Base-by-base conservation (phyloP, 805 yeast species). In the Saturnispora saitoi region DNA sequence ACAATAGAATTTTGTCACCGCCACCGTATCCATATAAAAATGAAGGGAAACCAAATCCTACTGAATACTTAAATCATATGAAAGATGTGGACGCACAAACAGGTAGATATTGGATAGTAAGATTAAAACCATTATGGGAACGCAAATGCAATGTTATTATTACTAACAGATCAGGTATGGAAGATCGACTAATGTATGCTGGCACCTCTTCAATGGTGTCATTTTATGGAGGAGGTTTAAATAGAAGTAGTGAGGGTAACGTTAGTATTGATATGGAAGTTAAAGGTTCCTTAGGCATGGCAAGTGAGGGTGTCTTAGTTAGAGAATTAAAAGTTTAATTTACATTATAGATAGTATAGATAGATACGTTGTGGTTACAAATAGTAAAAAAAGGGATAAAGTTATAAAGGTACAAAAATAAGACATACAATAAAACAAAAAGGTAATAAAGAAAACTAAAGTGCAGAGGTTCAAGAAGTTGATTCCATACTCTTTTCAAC, bases 151-250 rank as follows among this genome's bases (percentile, higher is more conserved):
- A 64, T 57, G 72, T 83, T 11, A 75, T 83, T 0, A 59, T 80
- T 5, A 78, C 88, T 56, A 88, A 89, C 60, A 69, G 97, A 53
- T 68, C 77, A 9, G 97, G 97, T 0, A 67, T 82, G n/a, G 96
- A 89, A 60, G 80, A 71, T 43, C 76, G 73, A 37, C 74, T 80
- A 1, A 63, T 79, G 53, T 87, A 83, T 53, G 88, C 81, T 1
- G 91, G 95, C 4, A 73, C 86, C 1, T 69, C 79, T 3, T 70
- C 74, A 20, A 76, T 86, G 3, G 62, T 77, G 39, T 73, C 76
- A 51, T 83, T 84, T 55, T 71, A 71, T 52, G 78, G 77, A 0
- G 54, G 58, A 3, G 58, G 59, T 0, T 47, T 50, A 17, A 57
- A 55, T 1, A 60, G 63, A 29, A 37, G 31, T 4, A 63, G 58